These are phyloP conservation scores for Paralagenidium karlingii DNA, from an alignment of 352 stramenopile species.

Conservation along the genomic window DNA sequence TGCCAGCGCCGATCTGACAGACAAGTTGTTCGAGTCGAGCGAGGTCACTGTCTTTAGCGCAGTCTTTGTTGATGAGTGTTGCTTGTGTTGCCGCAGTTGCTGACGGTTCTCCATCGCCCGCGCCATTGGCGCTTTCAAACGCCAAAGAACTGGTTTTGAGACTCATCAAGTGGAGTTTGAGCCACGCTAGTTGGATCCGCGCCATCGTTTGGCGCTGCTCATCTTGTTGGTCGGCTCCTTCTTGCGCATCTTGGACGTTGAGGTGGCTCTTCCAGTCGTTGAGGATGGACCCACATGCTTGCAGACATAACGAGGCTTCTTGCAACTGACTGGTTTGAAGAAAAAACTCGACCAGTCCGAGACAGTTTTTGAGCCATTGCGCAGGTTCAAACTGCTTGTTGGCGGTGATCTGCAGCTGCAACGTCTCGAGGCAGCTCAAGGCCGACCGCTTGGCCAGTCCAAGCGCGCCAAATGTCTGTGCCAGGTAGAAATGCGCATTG, in stretches of 20 bases:
- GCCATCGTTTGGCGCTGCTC: constrained; percentile 12
- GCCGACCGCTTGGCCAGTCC: constrained; percentile 32
- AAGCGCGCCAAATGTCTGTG: constrained; percentile 46
- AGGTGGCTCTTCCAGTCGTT: not conserved
- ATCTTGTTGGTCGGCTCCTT: constrained; percentile 8
- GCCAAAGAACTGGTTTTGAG: too few species aligned
- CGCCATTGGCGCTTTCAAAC: too few species aligned
- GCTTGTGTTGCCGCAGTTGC: too few species aligned
- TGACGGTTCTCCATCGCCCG: too few species aligned
- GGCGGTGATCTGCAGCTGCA: constrained; percentile 34
- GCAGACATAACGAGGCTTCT: constrained; percentile 33
- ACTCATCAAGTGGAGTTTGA: constrained; percentile 27
- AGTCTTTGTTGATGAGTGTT: too few species aligned
- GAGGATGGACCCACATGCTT: constrained; percentile 28
- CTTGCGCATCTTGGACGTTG: too few species aligned
- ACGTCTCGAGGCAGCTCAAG: constrained; percentile 39
- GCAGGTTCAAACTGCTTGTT: constrained; percentile 9
- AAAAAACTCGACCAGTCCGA: constrained; percentile 49
- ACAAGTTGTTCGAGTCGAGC: too few species aligned
- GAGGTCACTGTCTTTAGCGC: too few species aligned
- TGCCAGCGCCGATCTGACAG: too few species aligned
- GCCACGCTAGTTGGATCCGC: constrained; percentile 34
- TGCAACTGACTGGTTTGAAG: constrained; percentile 23
- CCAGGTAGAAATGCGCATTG: constrained; percentile 55
- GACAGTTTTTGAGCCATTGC: constrained; percentile 33